Conservation (phyloP, 2,329 filamentous ascomycete genomes). For the Escovopsis sp. region DNA sequence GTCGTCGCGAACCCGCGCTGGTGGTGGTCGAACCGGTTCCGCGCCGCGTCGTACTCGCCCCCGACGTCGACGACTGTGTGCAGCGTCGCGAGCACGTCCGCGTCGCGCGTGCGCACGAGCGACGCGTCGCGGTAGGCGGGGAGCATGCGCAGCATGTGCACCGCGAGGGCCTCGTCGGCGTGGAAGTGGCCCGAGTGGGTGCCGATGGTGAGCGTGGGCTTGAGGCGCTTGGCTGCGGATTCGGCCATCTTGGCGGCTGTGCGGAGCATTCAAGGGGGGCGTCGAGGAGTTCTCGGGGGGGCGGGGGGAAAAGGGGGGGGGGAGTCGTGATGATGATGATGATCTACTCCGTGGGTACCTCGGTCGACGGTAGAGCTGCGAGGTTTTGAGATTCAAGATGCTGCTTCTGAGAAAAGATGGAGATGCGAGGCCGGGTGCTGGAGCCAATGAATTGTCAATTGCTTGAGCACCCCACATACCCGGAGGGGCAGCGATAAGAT, state of each 20-base stretch:
- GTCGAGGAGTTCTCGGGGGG: no score
- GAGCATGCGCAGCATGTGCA: constrained; percentile 85
- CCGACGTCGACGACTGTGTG: constrained; percentile 98
- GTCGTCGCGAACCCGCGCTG: constrained; percentile 78
- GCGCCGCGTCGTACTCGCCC: constrained; percentile 68
- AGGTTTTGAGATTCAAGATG: neutral
- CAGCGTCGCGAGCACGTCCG: constrained; percentile 60
- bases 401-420: neutral
- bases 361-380: no score
- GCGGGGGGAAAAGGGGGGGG: neutral
- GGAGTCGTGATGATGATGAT: neutral
- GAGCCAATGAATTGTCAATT: neutral
- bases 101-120: constrained; percentile 80
- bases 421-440: neutral
- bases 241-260: constrained; percentile 33
- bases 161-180: constrained; percentile 92
- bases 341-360: no score
- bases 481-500: neutral
- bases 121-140: constrained; percentile 60
- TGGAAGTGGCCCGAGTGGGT: constrained; percentile 99
- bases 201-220: constrained; percentile 66
- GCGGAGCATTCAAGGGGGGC: constrained; percentile 15
- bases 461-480: neutral
- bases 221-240: constrained; percentile 67
- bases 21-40: constrained; percentile 88